Conservation (phyloP, 1,284 basidiomycete species). For the Farysia itapuensis region DNA sequence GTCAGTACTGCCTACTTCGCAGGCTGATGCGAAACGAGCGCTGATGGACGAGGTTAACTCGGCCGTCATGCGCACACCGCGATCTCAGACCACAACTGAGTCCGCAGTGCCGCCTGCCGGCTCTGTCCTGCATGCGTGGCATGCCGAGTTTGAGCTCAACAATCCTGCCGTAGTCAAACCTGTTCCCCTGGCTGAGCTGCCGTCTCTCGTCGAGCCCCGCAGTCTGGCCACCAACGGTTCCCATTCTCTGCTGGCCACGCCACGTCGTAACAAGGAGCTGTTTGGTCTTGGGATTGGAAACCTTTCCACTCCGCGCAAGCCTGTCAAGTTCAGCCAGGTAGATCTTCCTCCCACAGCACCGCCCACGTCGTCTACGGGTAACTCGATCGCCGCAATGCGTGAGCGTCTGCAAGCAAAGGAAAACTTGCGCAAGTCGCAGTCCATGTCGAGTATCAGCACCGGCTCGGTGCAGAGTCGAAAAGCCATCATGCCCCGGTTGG, state of each 20-base stretch:
- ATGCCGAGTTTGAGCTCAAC: conserved; percentile 25
- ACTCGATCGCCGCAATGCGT: conserved; percentile 8
- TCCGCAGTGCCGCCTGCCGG: conserved; percentile 5
- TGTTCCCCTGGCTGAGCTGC: conserved; percentile 17
- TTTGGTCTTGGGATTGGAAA: background rate
- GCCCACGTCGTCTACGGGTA: background rate
- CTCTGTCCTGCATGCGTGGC: conserved; percentile 11
- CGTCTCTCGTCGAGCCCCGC: conserved; percentile 11
- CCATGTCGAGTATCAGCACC: conserved; percentile 7
- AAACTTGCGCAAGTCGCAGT: conserved; percentile 19
- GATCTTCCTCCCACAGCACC: background rate
- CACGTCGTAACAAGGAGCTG: conserved; percentile 9
- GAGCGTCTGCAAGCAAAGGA: conserved; percentile 47
- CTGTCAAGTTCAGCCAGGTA: conserved; percentile 3
- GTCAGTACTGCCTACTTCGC: too few species aligned
- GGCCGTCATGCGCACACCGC: conserved; percentile 5
- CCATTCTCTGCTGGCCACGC: conserved; percentile 6
- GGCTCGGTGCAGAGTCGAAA: conserved; percentile 14
- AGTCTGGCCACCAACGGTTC: background rate
- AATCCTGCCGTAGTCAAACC: conserved; percentile 13
- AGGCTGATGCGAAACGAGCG: background rate
- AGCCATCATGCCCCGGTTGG: conserved; percentile 28
- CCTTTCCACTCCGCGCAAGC: conserved; percentile 7
- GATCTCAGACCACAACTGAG: background rate
- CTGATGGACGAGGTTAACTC: conserved; percentile 23